Conservation (phyloP, 352 stramenopile species). For the Phytophthora multivora region DNA sequence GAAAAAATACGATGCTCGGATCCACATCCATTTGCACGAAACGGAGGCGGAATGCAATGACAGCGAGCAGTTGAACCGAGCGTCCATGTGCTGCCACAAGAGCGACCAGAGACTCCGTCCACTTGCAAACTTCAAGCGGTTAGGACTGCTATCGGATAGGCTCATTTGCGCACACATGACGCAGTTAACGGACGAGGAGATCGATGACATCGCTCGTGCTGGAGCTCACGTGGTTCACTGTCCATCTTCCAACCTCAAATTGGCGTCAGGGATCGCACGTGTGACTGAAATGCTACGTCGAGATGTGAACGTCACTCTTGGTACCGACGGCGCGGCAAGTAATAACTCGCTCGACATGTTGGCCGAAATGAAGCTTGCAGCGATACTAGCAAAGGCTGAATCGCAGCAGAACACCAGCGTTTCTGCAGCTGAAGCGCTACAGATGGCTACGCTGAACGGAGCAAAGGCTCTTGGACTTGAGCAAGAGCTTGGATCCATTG, state of each 20-base stretch:
- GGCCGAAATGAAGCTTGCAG: slow-evolving; percentile 87
- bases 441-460: slow-evolving; percentile 91
- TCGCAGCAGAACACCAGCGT: slow-evolving; percentile 64
- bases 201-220: slow-evolving; percentile 57
- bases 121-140: slow-evolving; percentile 77
- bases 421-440: slow-evolving; percentile 58
- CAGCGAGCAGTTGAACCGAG: slow-evolving; percentile 62
- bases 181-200: slow-evolving; percentile 85
- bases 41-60: slow-evolving; percentile 80
- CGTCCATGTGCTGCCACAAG: slow-evolving; percentile 83
- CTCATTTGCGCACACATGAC: slow-evolving; percentile 85
- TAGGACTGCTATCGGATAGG: slow-evolving; percentile 70
- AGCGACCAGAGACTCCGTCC: slow-evolving; percentile 76
- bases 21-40: slow-evolving; percentile 91
- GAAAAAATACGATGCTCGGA: slow-evolving; percentile 57
- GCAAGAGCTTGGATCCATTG: slow-evolving; percentile 80
- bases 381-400: slow-evolving; percentile 80
- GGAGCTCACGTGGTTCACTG: slow-evolving; percentile 85
- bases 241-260: slow-evolving; percentile 90
- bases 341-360: slow-evolving; percentile 93
- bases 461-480: slow-evolving; percentile 83
- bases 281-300: slow-evolving; percentile 72
- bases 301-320: slow-evolving; percentile 88
- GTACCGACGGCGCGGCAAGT: slow-evolving; percentile 84
- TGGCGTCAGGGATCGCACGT: slow-evolving; percentile 83